Evolutionary conservation across 768 basidiomycete species (phyloP), one percentile per base, ranked within the genome.

Genomic region (Tubosaeta sp.): DNA sequence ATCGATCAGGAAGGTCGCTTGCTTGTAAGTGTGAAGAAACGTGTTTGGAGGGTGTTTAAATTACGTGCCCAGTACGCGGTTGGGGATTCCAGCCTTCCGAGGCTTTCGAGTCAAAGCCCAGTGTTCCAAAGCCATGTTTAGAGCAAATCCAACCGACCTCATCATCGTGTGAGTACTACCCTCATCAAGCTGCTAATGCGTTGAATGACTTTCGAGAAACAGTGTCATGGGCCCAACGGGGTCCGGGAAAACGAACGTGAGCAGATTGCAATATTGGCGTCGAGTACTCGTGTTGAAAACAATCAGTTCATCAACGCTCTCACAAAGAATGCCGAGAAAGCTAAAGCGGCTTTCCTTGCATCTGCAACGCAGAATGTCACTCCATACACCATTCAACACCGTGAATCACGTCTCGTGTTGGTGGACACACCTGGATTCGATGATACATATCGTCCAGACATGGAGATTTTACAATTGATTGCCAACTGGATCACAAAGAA

Each of bases 151-250:
- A 11, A 34, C 24, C 0, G 61, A 61, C 48, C 19, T 45, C 1
- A 25, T 61, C 18, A 34, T 63, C 18, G 34, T 60, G 61, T 63
- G 31, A 18, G 58, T 46, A 25, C 8, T 21, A 27, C 27, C 24
- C 11, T 18, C 22, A 2, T 21, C 19, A 3, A 25, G 14, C 35
- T 10, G 3, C 25, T 22, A 9, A 6, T 1, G 11, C n/a, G 13
- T 24, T 63, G 7, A 55, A 21, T 8, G 14, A 8, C 4, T 19
- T 2, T 10, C 14, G 0, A 4, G 3, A 29, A 27, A 51, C 24
- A 55, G 61, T 21, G 3, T 64, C 14, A 65, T 65, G 60, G 63
- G 63, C 0, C 63, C 56, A 13, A 65, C 60, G 3, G 63, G 63
- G 27, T 49, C 63, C 5, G 63, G 63, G 8, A 64, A 62, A 50